Evolutionary conservation across 75 land plant genomes (phyloP), one percentile per base, ranked within the genome.

Genomic region (Cryptomeria japonica): DNA sequence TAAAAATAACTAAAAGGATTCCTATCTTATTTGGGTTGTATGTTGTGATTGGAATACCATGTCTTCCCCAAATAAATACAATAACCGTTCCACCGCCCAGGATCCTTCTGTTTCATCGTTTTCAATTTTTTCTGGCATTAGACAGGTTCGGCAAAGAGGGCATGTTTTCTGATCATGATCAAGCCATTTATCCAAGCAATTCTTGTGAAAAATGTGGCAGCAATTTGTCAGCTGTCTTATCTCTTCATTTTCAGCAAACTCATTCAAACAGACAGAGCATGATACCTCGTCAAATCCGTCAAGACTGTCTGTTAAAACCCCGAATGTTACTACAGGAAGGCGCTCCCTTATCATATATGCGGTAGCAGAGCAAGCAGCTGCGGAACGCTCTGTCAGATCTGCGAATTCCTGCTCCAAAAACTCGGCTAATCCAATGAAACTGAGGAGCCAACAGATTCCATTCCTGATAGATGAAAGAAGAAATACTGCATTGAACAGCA

Each of bases 101-200:
- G 86, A 85, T 19, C 32, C 86, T 19, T 85, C 86, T 9, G 58
- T 38, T 51, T 36, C 86, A 39, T 49, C 58, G 5, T 19, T 61
- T 34, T 58, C 86, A 32, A 22, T 61, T 19, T 10, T 36, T 36
- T 16, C 82, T 10, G 90, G 38, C 53, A 90, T 32, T 16, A 95
- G 41, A 32, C 93, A 91, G 8, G 90, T 84, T 77, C 97, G 47
- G 86, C 97, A 95, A 9, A 95, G 91, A 1, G 97, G 97, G 87
- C 97, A 95, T 19, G 94, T 95, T 55, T 86, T 92, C 90, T 93
- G 95, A 47, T 89, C 93, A 51, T 89, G 95, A 32, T 91, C 94
- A 87, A 95, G 88, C 97, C 97, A 95, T 83, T 92, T 92, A 87
- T 95, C 95, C 64, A 95, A 85, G 80, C 97, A 95, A 41, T 89